These are phyloP conservation scores for Saccharomyces eubayanus DNA, from an alignment of 805 yeast genomes.

Conservation along the genomic window DNA sequence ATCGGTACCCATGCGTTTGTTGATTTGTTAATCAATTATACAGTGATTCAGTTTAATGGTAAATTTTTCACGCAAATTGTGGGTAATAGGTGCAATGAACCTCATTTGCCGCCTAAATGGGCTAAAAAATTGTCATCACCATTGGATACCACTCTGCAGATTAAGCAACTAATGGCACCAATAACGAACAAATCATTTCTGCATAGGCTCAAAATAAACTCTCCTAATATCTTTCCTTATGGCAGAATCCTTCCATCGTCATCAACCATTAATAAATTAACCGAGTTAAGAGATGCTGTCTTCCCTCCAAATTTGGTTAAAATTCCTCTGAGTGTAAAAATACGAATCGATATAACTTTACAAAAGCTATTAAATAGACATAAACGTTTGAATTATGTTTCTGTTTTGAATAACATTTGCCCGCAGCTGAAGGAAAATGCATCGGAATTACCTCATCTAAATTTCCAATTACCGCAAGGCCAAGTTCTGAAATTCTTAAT, in stretches of 20 bases:
- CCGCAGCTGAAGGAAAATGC: slow-evolving; percentile 5
- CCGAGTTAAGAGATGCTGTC: neutral
- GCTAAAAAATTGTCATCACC: neutral
- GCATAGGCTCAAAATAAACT: slow-evolving; percentile 3
- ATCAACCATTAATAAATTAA: neutral
- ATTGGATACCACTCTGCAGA: neutral
- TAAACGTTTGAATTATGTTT: slow-evolving; percentile 27
- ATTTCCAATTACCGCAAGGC: slow-evolving; percentile 26
- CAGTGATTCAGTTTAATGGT: slow-evolving; percentile 23
- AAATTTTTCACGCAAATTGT: slow-evolving; percentile 8
- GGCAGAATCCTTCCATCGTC: slow-evolving; percentile 4
- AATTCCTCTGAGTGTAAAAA: slow-evolving; percentile 15
- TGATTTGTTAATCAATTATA: slow-evolving; percentile 32
- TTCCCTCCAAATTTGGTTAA: slow-evolving; percentile 21
- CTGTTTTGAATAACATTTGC: slow-evolving; percentile 33
- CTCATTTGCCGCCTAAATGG: slow-evolving; percentile 8
- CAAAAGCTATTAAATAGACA: slow-evolving; percentile 30
- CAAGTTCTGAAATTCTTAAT: slow-evolving; percentile 38
- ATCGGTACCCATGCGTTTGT: slow-evolving; percentile 38
- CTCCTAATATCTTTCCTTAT: slow-evolving; percentile 7
- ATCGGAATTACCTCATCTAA: slow-evolving; percentile 23
- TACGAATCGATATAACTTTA: slow-evolving; percentile 3
- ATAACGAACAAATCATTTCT: neutral
- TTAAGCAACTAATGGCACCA: neutral
- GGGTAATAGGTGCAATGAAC: slow-evolving; percentile 11